Base-by-base conservation (phyloP, 2,329 filamentous ascomycete species). In the Rhinocladiella mackenziei region DNA sequence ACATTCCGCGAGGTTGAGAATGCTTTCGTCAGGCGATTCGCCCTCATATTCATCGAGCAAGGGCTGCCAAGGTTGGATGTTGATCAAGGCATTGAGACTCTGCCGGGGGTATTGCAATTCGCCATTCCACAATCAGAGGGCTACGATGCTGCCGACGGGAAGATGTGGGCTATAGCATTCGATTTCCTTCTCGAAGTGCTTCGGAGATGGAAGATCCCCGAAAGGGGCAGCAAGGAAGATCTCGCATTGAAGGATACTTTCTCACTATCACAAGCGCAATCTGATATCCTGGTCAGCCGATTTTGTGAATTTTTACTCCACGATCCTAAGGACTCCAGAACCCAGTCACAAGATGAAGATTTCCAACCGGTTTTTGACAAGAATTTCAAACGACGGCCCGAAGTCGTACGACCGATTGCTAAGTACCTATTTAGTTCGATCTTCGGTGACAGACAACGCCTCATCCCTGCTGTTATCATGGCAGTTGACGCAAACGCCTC, bases 21-120 rank as follows among this genome's bases (percentile, higher is more conserved):
- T 9, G 72, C 82, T 1, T 73, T 96, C 26, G 80, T 98, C 53
- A 83, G 87, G 52, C 86, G 94, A 61, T 85, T 96, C 56, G 89
- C 97, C 65, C 71, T 97, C 29, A 75, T 85, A 13, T 95, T 94
- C 61, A 84, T 96, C 26, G 86, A 94, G 59, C 87, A 94, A 61
- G 92, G 91, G 28, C 72, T 86, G 32, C 75, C 75, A 39, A 73
- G 82, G 37, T 64, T 86, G 14, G 71, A 74, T 2, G 63, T 74
- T 8, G 63, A 67, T 40, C 84, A 91, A 30, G 78, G 87, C 55
- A 75, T 83, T 25, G 78, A 81, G 8, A 69, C 95, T 3, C 65
- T 96, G n/a, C 81, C 87, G 1, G 74, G 78, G 2, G 66, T 89
- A 7, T 67, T 89, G 11, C 72, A 76, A 52, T 84, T 82, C 7